Base-by-base conservation (phyloP, 345 rosid genomes). In the Eucalyptus camaldulensis region DNA sequence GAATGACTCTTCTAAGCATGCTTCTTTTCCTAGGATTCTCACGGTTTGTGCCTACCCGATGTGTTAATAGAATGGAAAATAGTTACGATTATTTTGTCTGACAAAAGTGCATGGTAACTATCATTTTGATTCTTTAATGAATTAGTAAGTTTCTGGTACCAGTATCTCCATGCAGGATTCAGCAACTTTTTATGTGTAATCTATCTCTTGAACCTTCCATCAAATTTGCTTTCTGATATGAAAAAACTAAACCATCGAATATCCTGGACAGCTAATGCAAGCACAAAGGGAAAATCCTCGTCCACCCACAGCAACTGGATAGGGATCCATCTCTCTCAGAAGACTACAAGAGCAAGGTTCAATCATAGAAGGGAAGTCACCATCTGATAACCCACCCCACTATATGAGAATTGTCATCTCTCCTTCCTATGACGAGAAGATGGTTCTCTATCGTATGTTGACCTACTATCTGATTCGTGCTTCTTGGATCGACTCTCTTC, bases 401-500 rank as follows among this genome's bases (percentile, higher is more conserved):
- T 6, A 8, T 27, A 19, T 8, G 88, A 62, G 27, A 72, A 37
- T 37, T 5, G 40, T 65, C 83, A 44, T 87, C 88, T 87, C 88
- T 45, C 56, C 81, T 25, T 62, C 56, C 51, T 13, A 87, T 6
- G 88, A n/a, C 17, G 67, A 43, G 81, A 47, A 40, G 85, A 49
- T 31, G 16, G 56, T 47, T 90, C 88, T 29, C 86, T 80, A 87
- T 91, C 95, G 56, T 90, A 93, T 88, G 91, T 88, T 13, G 87
- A 37, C 86, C 90, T 90, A 60, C 88, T 47, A 62, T 89, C 93
- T 83, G 92, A 89, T 15, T 92, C 94, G 43, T 89, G 88, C 89
- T 93, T 91, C 88, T 91, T 91, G 45, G 91, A 90, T 90, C 93
- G 91, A 90, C 91, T 94, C 21, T 90, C 95, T 81, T 92, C 94